Evolutionary conservation across 2,329 filamentous ascomycete genomes (phyloP), one percentile per base, ranked within the genome.

Genomic region (Aspergillus amoenus): DNA sequence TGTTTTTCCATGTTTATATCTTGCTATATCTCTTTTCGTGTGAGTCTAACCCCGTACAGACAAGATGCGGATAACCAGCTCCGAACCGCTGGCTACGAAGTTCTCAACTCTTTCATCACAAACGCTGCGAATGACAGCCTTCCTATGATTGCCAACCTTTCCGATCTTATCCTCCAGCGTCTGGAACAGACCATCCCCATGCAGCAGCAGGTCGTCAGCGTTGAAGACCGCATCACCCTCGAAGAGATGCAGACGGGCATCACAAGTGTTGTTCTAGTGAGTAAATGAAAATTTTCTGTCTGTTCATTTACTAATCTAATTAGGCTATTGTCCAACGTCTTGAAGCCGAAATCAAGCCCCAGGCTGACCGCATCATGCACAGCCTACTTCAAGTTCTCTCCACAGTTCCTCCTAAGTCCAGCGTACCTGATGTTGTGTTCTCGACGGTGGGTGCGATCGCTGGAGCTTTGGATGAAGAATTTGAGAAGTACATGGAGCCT

Each of bases 211-310:
- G 91, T 97, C 58, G 93, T 97, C 66, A 97, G 93, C 71, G 90
- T 97, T 27, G 94, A 99, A 76, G 94, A 99, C 77, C 93, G 88
- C 76, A 91, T 97, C 64, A 95, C 90, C 5, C 83, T 99, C 4
- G 93, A 97, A 73, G 94, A 99, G 77, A 96, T 99, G 85, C 94
- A 97, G 79, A 97, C 93, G 51, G 97, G 93, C 74, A 82, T 99
- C 69, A 89, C 88, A 74, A 95, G 91, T 53, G 94, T 97, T 41
- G 82, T 97, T 49, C 87, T 97, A 77, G 75, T 78, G 69, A 63
- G 75, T 11, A 27, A 11, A 45, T 34, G 27, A 21, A 45, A 30
- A 15, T 44, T 12, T 17, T 37, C 32, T 24, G 11, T 9, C 7
- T 21, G 39, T 17, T 17, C 42, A 11, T 24, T 18, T 60, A 49